Conservation (phyloP, 164 flowering plant species). For the Euptelea pleiosperma region DNA sequence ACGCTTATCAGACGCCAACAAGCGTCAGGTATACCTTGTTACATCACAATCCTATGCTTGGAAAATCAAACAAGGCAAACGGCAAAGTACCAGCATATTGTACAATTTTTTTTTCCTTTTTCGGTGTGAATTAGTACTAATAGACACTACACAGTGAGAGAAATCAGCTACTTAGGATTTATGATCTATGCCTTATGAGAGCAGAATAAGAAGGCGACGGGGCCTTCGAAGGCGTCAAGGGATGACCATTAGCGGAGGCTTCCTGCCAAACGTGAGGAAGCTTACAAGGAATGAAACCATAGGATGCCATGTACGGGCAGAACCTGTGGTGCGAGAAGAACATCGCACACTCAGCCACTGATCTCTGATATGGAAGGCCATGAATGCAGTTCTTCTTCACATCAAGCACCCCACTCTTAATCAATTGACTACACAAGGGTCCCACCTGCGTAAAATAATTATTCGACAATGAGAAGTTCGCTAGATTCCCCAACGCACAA, state of each 20-base stretch:
- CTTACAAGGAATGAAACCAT: conserved; percentile 20
- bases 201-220: conserved; percentile 9
- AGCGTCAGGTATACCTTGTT: too few relatives aligned
- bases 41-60: too few relatives aligned
- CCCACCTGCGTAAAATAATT: conserved; percentile 45
- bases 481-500: conserved; percentile 32
- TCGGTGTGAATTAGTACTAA: too few relatives aligned
- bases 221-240: too few relatives aligned
- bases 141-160: too few relatives aligned
- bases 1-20: too few relatives aligned
- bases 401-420: conserved; percentile 21
- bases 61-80: too few relatives aligned
- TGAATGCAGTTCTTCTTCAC: conserved; percentile 30
- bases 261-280: too few relatives aligned
- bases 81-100: too few relatives aligned
- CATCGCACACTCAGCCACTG: conserved; percentile 17
- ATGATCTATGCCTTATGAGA: conserved; percentile 4
- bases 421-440: conserved; percentile 26
- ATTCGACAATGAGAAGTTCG: conserved; percentile 22
- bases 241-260: too few relatives aligned
- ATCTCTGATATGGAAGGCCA: conserved; percentile 26
- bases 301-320: conserved; percentile 13
- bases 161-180: too few relatives aligned
- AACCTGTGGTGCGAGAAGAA: conserved; percentile 20
- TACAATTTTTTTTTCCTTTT: too few relatives aligned